These are phyloP conservation scores for Ustilago sp. DNA, from an alignment of 1,284 basidiomycete genomes.

Conservation along the genomic window DNA sequence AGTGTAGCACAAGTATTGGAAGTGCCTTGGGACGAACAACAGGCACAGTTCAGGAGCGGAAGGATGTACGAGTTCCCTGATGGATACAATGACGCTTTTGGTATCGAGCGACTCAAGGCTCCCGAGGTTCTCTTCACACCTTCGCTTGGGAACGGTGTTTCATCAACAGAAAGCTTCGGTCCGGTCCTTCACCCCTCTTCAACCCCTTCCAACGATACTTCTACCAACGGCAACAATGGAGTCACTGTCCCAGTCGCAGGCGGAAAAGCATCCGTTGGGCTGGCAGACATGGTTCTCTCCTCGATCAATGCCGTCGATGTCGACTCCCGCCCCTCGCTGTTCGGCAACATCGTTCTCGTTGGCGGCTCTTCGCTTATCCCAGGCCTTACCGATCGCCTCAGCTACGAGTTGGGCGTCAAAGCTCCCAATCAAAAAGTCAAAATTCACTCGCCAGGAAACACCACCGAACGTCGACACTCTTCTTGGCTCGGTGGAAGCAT, in stretches of 20 bases:
- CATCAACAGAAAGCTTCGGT: conserved; percentile 32
- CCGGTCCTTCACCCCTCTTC: conserved; percentile 26
- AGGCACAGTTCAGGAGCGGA: conserved; percentile 53
- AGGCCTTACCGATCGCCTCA: conserved; percentile 86
- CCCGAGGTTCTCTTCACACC: conserved; percentile 92
- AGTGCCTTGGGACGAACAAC: conserved; percentile 87
- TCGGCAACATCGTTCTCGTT: conserved; percentile 92
- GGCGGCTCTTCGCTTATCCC: conserved; percentile 89
- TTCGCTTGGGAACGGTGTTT: conserved; percentile 73
- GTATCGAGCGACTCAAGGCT: conserved; percentile 82
- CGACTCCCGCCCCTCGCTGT: conserved; percentile 87
- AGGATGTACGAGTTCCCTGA: conserved; percentile 91
- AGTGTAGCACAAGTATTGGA: conserved; percentile 85
- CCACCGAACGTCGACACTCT: conserved; percentile 64
- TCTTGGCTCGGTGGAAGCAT: conserved; percentile 68
- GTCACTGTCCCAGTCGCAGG: conserved; percentile 12
- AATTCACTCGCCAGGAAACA: conserved; percentile 68
- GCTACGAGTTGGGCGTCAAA: conserved; percentile 80
- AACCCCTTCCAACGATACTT: conserved; percentile 12
- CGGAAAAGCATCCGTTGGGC: conserved; percentile 30
- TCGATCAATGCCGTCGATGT: conserved; percentile 88
- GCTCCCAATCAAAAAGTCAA: conserved; percentile 76
- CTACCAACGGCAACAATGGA: background rate
- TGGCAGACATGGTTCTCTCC: conserved; percentile 76
- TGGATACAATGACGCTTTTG: conserved; percentile 88